Evolutionary conservation across 768 basidiomycete genomes (phyloP), one percentile per base, ranked within the genome.

Genomic region (Phallus indusiatus): DNA sequence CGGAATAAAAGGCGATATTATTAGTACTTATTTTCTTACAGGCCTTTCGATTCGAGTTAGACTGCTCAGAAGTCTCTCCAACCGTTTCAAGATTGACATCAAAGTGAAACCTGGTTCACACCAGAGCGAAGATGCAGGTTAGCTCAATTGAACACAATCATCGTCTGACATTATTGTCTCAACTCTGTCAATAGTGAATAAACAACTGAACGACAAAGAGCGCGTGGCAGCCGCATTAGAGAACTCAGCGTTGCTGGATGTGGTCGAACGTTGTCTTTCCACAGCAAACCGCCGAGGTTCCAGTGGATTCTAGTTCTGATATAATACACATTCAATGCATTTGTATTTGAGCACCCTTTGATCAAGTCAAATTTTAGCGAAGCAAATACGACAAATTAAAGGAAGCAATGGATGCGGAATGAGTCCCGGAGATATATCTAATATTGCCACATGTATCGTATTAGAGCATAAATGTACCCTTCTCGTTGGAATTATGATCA

Each of bases 151-250:
- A 18, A 49, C n/a, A 2, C 28, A 28, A 7, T 28, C 7, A 28
- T 28, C 35, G 8, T 10, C 9, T 20, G n/a, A 24, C 37, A 34
- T 59, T 35, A 54, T 42, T 7, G 12, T 7, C 28, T 28, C 28
- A 28, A 7, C 28, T 2, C 28, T 28, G 28, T 28, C 7, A 22
- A 52, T 63, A 95, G 96, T 99, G 11, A 99, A 98, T 73, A 97
- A 97, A 70, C 96, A 99, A 67, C 78, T 99, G 35, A 99, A 99
- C 66, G 96, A 99, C 74, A 99, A 99, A 72, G 96, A 99, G 72
- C 80, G 96, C 46, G 96, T 98, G 1, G 94, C 94, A 22, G 96
- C 96, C 11, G 96, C 96, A 1, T 77, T 98, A 52, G 96, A 99
- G 72, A 98, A 98, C 72, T 79, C 83, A 1, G 81, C 86, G 28